Conservation (phyloP, 768 basidiomycete genomes). For the Gymnopilus junonius region DNA sequence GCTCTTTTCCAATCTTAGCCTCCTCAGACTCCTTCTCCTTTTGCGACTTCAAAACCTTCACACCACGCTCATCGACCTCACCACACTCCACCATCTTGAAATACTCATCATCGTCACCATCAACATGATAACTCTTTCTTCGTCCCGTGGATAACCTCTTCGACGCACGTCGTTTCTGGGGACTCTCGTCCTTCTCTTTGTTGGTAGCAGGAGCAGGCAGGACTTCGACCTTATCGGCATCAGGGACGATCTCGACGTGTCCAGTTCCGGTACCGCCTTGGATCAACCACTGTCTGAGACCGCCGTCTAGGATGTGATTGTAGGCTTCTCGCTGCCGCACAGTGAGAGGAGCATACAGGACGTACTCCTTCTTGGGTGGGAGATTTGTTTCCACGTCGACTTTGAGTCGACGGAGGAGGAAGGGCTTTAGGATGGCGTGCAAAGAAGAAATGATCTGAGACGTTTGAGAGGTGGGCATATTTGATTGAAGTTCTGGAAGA, state of each 20-base stretch:
- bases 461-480: conserved; percentile 61
- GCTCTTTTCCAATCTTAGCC: conserved; percentile 58
- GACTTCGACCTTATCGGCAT: conserved; percentile 14
- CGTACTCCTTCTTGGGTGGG: conserved; percentile 94
- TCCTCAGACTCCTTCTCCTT: conserved; percentile 49
- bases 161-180: conserved; percentile 24
- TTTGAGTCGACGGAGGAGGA: conserved; percentile 91
- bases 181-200: conserved; percentile 32
- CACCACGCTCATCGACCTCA: conserved; percentile 42
- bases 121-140: conserved; percentile 54
- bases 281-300: conserved; percentile 66
- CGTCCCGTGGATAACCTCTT: conserved; percentile 38
- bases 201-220: conserved; percentile 22
- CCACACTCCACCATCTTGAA: conserved; percentile 62
- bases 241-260: conserved; percentile 20
- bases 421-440: conserved; percentile 93
- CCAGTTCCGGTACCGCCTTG: conserved; percentile 39
- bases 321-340: conserved; percentile 84
- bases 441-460: conserved; percentile 75
- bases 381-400: conserved; percentile 80
- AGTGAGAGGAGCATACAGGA: conserved; percentile 90
- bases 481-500: conserved; percentile 63
- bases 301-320: conserved; percentile 74
- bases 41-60: conserved; percentile 32
- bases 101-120: conserved; percentile 69